Percentiles rank a stretch among this genome's conserved stretches.
Conservation (phyloP, 352 stramenopile species). For the Achlya hypogyna region DNA sequence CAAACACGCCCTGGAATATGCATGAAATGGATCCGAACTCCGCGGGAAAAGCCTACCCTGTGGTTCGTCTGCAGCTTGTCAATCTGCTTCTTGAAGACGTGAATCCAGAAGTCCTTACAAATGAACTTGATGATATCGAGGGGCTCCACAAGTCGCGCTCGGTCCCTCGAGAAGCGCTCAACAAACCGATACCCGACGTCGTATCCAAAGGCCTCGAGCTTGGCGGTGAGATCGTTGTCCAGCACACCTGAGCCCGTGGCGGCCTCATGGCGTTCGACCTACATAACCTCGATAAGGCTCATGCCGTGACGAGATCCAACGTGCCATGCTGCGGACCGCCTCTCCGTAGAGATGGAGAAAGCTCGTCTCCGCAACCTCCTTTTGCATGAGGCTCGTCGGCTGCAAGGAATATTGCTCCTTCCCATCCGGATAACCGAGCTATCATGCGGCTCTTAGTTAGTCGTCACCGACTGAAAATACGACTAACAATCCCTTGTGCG, state of each 20-base stretch:
- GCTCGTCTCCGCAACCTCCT: conserved; percentile 77
- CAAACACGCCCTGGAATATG: conserved; percentile 69
- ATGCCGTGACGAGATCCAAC: neutral
- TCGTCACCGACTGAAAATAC: too few relatives aligned
- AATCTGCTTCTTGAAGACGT: conserved; percentile 97
- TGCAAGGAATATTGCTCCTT: too few relatives aligned
- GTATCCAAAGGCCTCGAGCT: conserved; percentile 80
- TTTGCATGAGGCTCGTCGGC: conserved; percentile 24
- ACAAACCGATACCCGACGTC: conserved; percentile 80
- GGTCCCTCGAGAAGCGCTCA: conserved; percentile 62
- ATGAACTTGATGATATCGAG: conserved; percentile 97
- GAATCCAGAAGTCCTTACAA: conserved; percentile 97
- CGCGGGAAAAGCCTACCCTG: conserved; percentile 44
- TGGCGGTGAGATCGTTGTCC: conserved; percentile 67
- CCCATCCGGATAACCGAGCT: neutral
- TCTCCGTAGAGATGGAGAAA: conserved; percentile 84
- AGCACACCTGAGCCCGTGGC: conserved; percentile 24
- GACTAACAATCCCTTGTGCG: too few relatives aligned
- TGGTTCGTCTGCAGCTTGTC: conserved; percentile 98
- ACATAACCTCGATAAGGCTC: neutral
- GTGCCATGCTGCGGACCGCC: conserved; percentile 77
- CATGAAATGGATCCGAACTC: neutral
- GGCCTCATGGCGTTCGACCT: conserved; percentile 62
- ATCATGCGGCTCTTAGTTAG: too few relatives aligned
- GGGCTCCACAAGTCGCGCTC: conserved; percentile 73